Evolutionary conservation across 129 eudicot species (phyloP).

Genomic region (Apium graveolens): DNA sequence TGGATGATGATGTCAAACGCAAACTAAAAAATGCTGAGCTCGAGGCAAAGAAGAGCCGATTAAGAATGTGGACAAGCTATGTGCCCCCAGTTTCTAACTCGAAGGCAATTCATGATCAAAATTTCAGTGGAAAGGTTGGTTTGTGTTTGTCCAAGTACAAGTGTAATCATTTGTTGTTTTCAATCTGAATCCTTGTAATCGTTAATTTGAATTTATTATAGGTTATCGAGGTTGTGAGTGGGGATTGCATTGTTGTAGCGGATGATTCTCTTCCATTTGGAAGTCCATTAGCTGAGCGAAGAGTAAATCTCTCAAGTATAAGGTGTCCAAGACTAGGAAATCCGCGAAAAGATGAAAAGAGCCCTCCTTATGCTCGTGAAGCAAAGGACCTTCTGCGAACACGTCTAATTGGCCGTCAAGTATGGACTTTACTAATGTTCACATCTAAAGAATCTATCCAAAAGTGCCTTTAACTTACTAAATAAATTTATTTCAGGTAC

Average conservation of each 20-base stretch:
- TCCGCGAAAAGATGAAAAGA: slow-evolving; percentile 71
- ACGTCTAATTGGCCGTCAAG: slow-evolving; percentile 13
- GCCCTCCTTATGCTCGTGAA: slow-evolving; percentile 84
- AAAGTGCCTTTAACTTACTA: background rate
- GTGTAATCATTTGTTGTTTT: background rate
- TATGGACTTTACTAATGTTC: background rate
- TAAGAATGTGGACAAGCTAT: slow-evolving; percentile 86
- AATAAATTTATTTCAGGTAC: slow-evolving; percentile 46
- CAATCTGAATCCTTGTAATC: background rate
- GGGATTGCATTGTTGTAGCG: slow-evolving; percentile 86
- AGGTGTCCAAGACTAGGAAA: slow-evolving; percentile 83
- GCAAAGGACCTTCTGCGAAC: slow-evolving; percentile 80
- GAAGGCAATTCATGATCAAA: slow-evolving; percentile 84
- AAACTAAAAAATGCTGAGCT: slow-evolving; percentile 74
- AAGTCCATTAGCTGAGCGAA: slow-evolving; percentile 87
- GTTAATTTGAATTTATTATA: slow-evolving; percentile 17
- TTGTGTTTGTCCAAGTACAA: background rate
- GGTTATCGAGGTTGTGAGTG: slow-evolving; percentile 96
- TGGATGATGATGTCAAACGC: slow-evolving; percentile 78
- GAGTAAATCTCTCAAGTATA: slow-evolving; percentile 96
- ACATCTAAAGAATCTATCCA: background rate
- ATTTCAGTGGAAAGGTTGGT: slow-evolving; percentile 87
- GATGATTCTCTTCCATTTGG: slow-evolving; percentile 91
- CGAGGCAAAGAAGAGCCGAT: slow-evolving; percentile 68
- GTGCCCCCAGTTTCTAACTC: slow-evolving; percentile 89